Evolutionary conservation across 352 stramenopile genomes (phyloP).

Genomic region (Globisporangium nagaii): DNA sequence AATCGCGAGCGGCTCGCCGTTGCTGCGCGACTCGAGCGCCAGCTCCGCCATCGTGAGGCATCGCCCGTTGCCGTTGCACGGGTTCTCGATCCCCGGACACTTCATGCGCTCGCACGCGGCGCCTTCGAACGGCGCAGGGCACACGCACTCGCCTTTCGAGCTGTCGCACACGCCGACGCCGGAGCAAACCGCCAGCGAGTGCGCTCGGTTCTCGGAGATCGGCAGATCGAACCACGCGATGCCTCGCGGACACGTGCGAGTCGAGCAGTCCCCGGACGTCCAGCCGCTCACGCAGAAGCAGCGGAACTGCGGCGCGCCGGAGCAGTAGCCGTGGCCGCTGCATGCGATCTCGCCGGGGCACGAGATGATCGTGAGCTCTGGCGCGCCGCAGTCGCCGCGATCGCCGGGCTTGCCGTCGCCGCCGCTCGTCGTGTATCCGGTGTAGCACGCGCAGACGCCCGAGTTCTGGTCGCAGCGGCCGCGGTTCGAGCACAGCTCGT

Average conservation of each 20-base stretch:
- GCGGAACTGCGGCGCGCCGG: constrained; percentile 53
- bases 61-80: constrained; percentile 58
- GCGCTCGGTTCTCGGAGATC: constrained; percentile 40
- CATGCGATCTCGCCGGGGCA: constrained; percentile 59
- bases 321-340: constrained; percentile 74
- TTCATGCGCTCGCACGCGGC: constrained; percentile 65
- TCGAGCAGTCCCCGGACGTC: constrained; percentile 64
- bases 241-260: constrained; percentile 54
- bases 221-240: constrained; percentile 73
- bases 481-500: constrained; percentile 75
- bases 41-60: constrained; percentile 68
- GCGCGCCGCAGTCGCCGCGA: constrained; percentile 66
- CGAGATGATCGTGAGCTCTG: constrained; percentile 37
- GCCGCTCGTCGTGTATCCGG: constrained; percentile 70
- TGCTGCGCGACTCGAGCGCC: constrained; percentile 33
- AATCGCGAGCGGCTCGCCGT: constrained; percentile 46
- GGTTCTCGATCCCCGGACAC: constrained; percentile 48
- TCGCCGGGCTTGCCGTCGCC: constrained; percentile 43
- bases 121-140: constrained; percentile 53
- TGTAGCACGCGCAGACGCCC: constrained; percentile 85
- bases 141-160: constrained; percentile 58
- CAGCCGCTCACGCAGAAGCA: constrained; percentile 59
- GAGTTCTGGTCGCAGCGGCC: constrained; percentile 61
- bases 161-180: constrained; percentile 62
- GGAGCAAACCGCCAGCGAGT: constrained; percentile 51